These are phyloP conservation scores for Trichoderma gamsii DNA, from an alignment of 495 filamentous ascomycete species.

Conservation along the genomic window DNA sequence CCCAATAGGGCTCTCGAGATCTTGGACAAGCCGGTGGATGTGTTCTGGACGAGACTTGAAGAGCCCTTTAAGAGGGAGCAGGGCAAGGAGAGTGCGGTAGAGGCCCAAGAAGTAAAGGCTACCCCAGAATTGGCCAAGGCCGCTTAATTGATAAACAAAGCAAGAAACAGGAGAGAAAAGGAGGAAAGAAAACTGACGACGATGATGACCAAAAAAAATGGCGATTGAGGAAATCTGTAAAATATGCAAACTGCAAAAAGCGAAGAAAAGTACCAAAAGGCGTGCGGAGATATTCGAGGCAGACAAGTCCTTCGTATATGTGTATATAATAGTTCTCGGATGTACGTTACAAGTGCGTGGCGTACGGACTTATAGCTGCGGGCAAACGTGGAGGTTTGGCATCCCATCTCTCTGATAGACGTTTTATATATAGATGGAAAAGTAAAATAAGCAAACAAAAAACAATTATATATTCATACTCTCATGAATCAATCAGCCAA, in stretches of 20 bases:
- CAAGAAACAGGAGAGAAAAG: neutral
- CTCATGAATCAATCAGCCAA: neutral
- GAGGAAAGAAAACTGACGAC: neutral
- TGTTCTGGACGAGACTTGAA: slow-evolving; percentile 13
- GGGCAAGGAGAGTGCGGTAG: neutral
- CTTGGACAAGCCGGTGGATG: slow-evolving; percentile 24
- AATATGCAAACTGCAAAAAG: slow-evolving; percentile 14
- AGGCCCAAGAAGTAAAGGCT: neutral
- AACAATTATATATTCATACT: neutral
- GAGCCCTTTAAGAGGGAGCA: slow-evolving; percentile 15
- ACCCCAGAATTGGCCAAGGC: neutral
- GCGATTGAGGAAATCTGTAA: slow-evolving; percentile 33
- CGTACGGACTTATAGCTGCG: neutral
- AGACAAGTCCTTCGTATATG: neutral
- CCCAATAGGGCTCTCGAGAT: neutral
- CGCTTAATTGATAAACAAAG: neutral
- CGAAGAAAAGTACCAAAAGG: neutral
- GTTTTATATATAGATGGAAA: neutral
- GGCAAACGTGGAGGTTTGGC: neutral
- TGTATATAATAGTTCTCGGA: neutral
- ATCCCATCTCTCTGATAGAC: neutral
- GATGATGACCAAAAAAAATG: slow-evolving; percentile 13
- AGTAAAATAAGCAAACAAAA: neutral
- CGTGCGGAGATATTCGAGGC: neutral
- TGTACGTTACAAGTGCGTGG: neutral